Evolutionary conservation across 345 rosid species (phyloP), one percentile per base, ranked within the genome.

Genomic region (Streptanthus diversifolius): DNA sequence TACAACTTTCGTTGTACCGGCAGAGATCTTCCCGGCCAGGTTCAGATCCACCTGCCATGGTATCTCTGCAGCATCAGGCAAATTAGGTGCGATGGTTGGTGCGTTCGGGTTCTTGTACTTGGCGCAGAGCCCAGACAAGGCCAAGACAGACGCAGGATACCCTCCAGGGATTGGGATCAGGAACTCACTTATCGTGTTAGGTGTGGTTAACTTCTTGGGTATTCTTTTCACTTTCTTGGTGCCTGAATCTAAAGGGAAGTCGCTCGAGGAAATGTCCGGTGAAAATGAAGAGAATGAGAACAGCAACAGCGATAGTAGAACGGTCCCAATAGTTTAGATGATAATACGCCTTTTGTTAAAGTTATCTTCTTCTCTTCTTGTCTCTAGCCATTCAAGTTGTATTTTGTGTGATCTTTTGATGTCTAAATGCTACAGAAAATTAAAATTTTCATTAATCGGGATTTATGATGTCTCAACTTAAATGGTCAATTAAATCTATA

Each of bases 21-120:
- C 96, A 0, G 97, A 89, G 73, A 91, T 89, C 51, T 91, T 91
- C 81, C 93, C 93, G 0, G 93, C 96, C 1, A 80, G 96, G 80
- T 79, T 88, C 10, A 86, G 97, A 82, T 89, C 91, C 10, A 91
- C 97, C 2, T 89, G 96, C 76, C 96, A 91, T 12, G 96, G 97
- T 35, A 82, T 91, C 17, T 78, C 95, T 0, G 97, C 87, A 21
- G 93, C 97, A 0, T 21, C 74, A 30, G 97, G 95, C 9, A 91
- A 91, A 65, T 82, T 88, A 1, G 93, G 96, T n/a, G 95, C 95
- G 10, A 91, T 91, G 12, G 85, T 89, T 19, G 91, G 96, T 15
- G 93, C 96, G 1, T 89, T 89, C 7, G 97, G 91, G 17, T 91
- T 91, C 73, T 67, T 82, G 71, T 77, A 82, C 53, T 79, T 79